Evolutionary conservation across 2,329 filamentous ascomycete species (phyloP).

Genomic region (Calonectria multiphialidica): DNA sequence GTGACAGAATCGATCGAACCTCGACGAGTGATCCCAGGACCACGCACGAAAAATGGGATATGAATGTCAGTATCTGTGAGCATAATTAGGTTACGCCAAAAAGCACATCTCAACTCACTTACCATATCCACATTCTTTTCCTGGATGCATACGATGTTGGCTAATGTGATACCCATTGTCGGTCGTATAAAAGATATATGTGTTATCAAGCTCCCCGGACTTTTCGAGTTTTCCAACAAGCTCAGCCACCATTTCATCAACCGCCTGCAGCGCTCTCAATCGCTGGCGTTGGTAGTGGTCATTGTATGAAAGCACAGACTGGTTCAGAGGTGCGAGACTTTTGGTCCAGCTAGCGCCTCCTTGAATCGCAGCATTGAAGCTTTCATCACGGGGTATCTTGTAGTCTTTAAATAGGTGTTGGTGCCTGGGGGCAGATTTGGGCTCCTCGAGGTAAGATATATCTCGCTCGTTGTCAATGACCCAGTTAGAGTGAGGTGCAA

Average conservation of each 20-base stretch:
- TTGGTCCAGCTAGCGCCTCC: constrained; percentile 60
- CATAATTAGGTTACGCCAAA: neutral
- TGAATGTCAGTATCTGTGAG: constrained; percentile 55
- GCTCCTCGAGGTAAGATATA: neutral
- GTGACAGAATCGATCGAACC: constrained; percentile 52
- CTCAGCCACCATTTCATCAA: constrained; percentile 59
- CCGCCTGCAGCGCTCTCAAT: constrained; percentile 57
- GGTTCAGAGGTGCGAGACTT: constrained; percentile 49
- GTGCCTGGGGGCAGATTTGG: constrained; percentile 63
- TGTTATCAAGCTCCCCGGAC: constrained; percentile 24
- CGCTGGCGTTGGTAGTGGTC: constrained; percentile 56
- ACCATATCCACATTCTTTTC: constrained; percentile 57
- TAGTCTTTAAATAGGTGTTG: constrained; percentile 69
- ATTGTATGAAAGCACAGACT: constrained; percentile 48
- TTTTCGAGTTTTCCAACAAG: constrained; percentile 50
- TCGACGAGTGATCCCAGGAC: constrained; percentile 54
- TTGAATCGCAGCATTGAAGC: constrained; percentile 72
- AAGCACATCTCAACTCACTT: neutral
- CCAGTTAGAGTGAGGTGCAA: constrained; percentile 23
- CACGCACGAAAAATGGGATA: constrained; percentile 60
- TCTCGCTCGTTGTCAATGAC: constrained; percentile 8
- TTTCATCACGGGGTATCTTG: constrained; percentile 70
- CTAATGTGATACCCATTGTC: constrained; percentile 30
- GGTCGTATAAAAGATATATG: constrained; percentile 26
- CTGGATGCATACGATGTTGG: constrained; percentile 27